Conservation (phyloP, 2,329 filamentous ascomycete species). For the Didymella keratinophila region DNA sequence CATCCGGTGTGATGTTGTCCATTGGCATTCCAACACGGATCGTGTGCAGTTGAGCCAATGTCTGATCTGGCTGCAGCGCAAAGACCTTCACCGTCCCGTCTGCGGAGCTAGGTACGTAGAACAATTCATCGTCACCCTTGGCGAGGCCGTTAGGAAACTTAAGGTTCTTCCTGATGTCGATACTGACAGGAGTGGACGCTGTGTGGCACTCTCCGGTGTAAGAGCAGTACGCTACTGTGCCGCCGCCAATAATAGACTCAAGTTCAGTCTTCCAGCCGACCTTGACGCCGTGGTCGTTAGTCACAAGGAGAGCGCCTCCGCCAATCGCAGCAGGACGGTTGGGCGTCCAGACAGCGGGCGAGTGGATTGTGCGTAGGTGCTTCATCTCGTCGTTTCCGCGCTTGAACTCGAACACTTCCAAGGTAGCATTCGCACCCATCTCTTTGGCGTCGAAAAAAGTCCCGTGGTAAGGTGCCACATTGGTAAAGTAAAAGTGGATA, state of each 20-base stretch:
- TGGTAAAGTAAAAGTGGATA: conserved; percentile 41
- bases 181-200: conserved; percentile 13
- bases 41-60: conserved; percentile 30
- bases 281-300: conserved; percentile 41
- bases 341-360: conserved; percentile 29
- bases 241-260: conserved; percentile 39
- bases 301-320: conserved; percentile 32
- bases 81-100: conserved; percentile 37
- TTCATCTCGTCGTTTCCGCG: conserved; percentile 33
- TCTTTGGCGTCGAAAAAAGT: conserved; percentile 33
- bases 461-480: conserved; percentile 37
- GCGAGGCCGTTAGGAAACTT: conserved; percentile 44
- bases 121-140: conserved; percentile 32
- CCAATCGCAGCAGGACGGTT: conserved; percentile 37
- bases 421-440: conserved; percentile 36
- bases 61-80: conserved; percentile 26
- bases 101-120: conserved; percentile 39
- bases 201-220: conserved; percentile 28
- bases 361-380: conserved; percentile 34
- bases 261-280: conserved; percentile 34
- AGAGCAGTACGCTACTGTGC: conserved; percentile 38
- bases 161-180: conserved; percentile 30
- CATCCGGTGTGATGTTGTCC: conserved; percentile 40
- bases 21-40: conserved; percentile 38
- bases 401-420: conserved; percentile 40